Percentiles rank a stretch among this genome's conserved stretches.
These are phyloP conservation scores for Fallopia convolvulus DNA, from an alignment of 148 eudicot species.

Conservation along the genomic window DNA sequence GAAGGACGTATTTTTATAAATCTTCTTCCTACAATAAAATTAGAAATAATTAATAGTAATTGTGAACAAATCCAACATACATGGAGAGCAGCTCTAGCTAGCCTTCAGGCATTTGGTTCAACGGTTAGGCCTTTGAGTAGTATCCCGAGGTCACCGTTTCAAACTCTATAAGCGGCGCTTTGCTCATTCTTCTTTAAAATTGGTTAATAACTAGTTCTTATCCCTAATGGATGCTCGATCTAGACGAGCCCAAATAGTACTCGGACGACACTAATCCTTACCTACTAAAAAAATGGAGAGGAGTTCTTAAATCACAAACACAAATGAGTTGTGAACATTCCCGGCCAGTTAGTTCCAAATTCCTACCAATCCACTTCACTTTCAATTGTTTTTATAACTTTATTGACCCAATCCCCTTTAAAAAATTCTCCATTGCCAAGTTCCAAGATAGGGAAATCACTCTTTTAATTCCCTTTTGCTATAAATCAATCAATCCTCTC, in stretches of 20 bases:
- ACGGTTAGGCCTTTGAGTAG: too few relatives aligned
- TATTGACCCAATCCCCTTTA: neutral
- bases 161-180: too few relatives aligned
- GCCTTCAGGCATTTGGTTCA: too few relatives aligned
- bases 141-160: too few relatives aligned
- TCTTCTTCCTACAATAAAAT: neutral
- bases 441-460: neutral
- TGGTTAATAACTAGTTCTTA: too few relatives aligned
- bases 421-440: neutral
- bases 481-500: neutral
- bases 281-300: too few relatives aligned
- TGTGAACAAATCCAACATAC: neutral
- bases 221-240: too few relatives aligned
- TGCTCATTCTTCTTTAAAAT: too few relatives aligned
- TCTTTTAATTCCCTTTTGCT: neutral
- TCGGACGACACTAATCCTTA: too few relatives aligned
- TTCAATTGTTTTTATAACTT: neutral
- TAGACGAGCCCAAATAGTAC: too few relatives aligned
- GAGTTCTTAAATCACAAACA: neutral
- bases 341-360: neutral
- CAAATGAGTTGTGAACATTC: neutral
- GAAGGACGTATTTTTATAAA: too few relatives aligned
- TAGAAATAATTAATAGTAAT: neutral
- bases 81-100: too few relatives aligned
- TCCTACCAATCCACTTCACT: slow-evolving; percentile 1